Evolutionary conservation across 2,329 filamentous ascomycete species (phyloP), one percentile per base, ranked within the genome.

Genomic region (Dactylonectria estremocensis): DNA sequence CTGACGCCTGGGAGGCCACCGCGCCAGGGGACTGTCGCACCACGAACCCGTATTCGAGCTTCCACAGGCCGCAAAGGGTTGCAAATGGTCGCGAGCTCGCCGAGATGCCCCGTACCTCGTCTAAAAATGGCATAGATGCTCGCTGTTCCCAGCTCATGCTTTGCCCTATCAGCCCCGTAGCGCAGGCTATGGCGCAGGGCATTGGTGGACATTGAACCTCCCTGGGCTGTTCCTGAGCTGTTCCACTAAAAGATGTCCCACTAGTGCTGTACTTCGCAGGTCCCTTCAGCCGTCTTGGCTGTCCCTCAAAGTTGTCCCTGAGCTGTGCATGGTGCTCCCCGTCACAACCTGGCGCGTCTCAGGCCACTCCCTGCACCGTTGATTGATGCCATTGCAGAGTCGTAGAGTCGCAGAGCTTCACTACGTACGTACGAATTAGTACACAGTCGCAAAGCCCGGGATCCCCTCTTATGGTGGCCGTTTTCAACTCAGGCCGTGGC

Each of bases 1-100:
- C 61, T 59, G 50, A 59, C 56, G 63, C 18, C 52, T 56, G 55
- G 52, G 58, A 54, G 60, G 54, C 46, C 46, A 33, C 53, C 31
- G 5, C 49, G 49, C 49, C 72, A 74, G 73, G 73, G 73, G 73
- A 58, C 20, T 65, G 73, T 75, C 73, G 71, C 73, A 75, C 73
- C 66, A 68, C 22, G 45, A 49, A 62, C 57, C 69, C 64, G 56
- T n/a, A n/a, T n/a, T 43, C 40, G 14, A 43, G 40, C n/a, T n/a
- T 43, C 40, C n/a, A 43, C 40, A 18, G 40, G 40, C 16, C 40
- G 40, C 40, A 16, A 14, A 5, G 24, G 24, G 24, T 28, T 28
- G 24, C 24, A 28, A 28, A 28, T 28, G 24, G 24, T 28, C 24
- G 24, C 24, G 24, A 28, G 24, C 22, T 24, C 20, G 46, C 22